A percentile compares a stretch with the other conserved stretches of the same genome.
Conservation (phyloP, 495 filamentous ascomycete genomes). For the Astrothelium macrocarpum region DNA sequence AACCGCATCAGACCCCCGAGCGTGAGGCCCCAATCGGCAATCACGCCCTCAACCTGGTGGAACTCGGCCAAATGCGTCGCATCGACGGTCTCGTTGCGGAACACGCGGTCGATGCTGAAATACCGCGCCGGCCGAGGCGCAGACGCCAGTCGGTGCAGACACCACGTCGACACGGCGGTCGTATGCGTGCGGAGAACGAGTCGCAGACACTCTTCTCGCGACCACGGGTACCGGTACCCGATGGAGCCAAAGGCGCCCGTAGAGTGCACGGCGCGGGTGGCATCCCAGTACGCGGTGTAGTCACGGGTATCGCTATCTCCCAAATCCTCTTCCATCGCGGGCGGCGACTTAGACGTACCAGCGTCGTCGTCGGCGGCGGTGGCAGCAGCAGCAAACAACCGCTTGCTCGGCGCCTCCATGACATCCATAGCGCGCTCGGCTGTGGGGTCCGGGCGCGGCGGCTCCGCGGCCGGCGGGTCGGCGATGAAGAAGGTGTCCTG, state of each 20-base stretch:
- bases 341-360: too few species aligned
- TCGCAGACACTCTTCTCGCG: constrained; percentile 72
- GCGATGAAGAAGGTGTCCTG: constrained; percentile 99
- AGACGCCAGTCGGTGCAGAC: constrained; percentile 80
- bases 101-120: constrained; percentile 96
- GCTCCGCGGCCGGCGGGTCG: constrained; percentile 68
- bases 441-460: constrained; percentile 59
- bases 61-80: constrained; percentile 96
- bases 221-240: constrained; percentile 92
- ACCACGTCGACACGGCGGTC: constrained; percentile 76
- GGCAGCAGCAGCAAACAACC: constrained; percentile 27
- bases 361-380: too few species aligned
- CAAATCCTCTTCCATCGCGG: too few species aligned
- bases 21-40: constrained; percentile 86
- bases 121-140: constrained; percentile 76
- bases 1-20: constrained; percentile 92
- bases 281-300: constrained; percentile 80
- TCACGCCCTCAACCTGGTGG: constrained; percentile 97
- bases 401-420: constrained; percentile 29
- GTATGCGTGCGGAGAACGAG: constrained; percentile 95
- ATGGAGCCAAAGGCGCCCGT: constrained; percentile 85
- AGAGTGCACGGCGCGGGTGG: constrained; percentile 71
- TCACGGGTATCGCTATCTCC: constrained; percentile 47
- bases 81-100: constrained; percentile 92
- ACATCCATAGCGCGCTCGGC: constrained; percentile 27